Percentiles rank a stretch among this genome's conserved stretches.
Conservation (phyloP, 1,284 basidiomycete genomes). For the Sanguinoderma infundibulare region DNA sequence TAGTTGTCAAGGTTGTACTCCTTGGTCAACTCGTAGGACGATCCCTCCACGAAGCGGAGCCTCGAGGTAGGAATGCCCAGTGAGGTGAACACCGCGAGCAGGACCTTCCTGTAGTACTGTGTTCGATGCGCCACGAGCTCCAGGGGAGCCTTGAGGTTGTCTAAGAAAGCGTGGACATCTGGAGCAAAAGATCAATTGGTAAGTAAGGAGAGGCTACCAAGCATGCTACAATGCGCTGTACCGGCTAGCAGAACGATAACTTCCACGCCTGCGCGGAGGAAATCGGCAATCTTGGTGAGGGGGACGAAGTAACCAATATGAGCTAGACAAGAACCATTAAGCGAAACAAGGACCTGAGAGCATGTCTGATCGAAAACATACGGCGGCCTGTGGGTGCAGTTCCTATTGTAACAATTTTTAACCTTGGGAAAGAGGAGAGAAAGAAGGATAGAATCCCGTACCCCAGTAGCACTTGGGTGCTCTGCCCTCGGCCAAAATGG, state of each 20-base stretch:
- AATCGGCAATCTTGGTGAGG: slow-evolving; percentile 96
- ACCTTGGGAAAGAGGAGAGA: too few relatives aligned
- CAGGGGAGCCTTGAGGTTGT: slow-evolving; percentile 97
- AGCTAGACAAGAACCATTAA: slow-evolving; percentile 50
- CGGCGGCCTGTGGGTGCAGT: slow-evolving; percentile 94
- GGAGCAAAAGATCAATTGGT: slow-evolving; percentile 8
- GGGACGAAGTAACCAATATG: slow-evolving; percentile 98
- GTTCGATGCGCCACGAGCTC: slow-evolving; percentile 91
- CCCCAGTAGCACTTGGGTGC: slow-evolving; percentile 91
- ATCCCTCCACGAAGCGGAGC: slow-evolving; percentile 88
- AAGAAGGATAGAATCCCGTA: slow-evolving; percentile 29
- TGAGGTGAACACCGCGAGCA: slow-evolving; percentile 84
- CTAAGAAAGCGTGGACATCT: slow-evolving; percentile 98
- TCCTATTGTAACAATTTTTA: slow-evolving; percentile 51
- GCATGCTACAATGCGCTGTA: slow-evolving; percentile 35
- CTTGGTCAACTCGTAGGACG: slow-evolving; percentile 88
- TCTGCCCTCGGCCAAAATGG: slow-evolving; percentile 80
- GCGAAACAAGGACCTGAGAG: not conserved
- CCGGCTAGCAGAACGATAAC: slow-evolving; percentile 92
- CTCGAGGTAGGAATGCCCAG: slow-evolving; percentile 91
- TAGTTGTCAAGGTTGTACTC: slow-evolving; percentile 98
- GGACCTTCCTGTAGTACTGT: slow-evolving; percentile 87
- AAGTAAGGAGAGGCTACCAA: not conserved
- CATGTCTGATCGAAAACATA: slow-evolving; percentile 46
- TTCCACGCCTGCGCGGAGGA: slow-evolving; percentile 89